phyloP scores from a whole-genome alignment of 345 rosid genomes.

The Eucalyptus polybractea region DNA sequence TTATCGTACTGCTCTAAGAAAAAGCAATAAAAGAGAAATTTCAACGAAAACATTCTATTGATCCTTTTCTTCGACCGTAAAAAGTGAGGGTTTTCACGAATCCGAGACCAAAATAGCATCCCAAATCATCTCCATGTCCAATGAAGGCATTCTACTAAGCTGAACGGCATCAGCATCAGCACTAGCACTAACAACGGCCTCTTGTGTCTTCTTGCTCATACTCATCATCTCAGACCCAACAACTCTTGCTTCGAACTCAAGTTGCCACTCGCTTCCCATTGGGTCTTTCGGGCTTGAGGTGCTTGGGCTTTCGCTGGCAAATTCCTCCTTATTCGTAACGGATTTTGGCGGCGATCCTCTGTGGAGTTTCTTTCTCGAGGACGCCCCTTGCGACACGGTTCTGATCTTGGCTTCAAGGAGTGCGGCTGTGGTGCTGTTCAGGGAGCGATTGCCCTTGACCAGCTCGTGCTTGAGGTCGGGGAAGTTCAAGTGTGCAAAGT shows the following conservation, averaged over 20 bases:
- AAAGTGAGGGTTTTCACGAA: slow-evolving; percentile 20
- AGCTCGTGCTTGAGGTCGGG: slow-evolving; percentile 61
- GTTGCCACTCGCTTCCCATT: slow-evolving; percentile 20
- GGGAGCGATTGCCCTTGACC: slow-evolving; percentile 13
- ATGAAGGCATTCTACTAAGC: slow-evolving; percentile 91
- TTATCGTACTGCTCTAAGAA: not conserved
- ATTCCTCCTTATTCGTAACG: not conserved
- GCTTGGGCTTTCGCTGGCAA: not conserved
- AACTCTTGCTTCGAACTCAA: slow-evolving; percentile 6
- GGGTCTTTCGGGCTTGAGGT: not conserved
- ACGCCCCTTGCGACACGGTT: slow-evolving; percentile 35
- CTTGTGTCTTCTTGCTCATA: not conserved
- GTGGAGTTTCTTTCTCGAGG: not conserved
- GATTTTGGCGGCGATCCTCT: not conserved
- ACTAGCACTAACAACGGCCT: not conserved
- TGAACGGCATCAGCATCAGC: slow-evolving; percentile 58
- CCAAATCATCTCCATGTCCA: slow-evolving; percentile 98
- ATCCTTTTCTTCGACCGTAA: too few relatives aligned
- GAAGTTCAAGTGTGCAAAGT: slow-evolving; percentile 79
- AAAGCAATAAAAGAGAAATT: not conserved
- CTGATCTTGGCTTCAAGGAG: slow-evolving; percentile 67
- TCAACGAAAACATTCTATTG: not conserved
- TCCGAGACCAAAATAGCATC: slow-evolving; percentile 69
- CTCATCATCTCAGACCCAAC: slow-evolving; percentile 7
- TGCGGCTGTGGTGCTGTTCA: slow-evolving; percentile 35